Evolutionary conservation across 2,329 filamentous ascomycete species (phyloP).

Genomic region (Aspergillus piperis): DNA sequence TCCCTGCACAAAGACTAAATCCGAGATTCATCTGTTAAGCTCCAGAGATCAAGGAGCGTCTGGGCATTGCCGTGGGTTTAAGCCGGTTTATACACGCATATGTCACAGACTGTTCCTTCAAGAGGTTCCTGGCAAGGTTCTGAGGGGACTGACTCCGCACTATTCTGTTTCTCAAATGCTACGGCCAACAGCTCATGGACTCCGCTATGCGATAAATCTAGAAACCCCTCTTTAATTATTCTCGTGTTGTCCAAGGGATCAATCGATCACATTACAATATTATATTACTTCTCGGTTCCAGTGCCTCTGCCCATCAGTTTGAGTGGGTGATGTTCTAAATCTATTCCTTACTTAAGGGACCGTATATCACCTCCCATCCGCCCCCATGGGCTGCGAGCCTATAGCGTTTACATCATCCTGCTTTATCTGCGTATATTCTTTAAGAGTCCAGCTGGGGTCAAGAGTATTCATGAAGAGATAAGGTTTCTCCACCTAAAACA

Average conservation of each 20-base stretch:
- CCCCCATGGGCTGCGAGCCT: neutral
- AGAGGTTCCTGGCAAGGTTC: too few relatives aligned
- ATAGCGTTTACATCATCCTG: slow-evolving; percentile 1
- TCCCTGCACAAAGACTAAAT: too few relatives aligned
- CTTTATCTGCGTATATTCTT: neutral
- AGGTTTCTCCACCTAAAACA: slow-evolving; percentile 52
- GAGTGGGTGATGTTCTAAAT: slow-evolving; percentile 24
- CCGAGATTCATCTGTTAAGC: too few relatives aligned
- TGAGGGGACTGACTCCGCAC: too few relatives aligned
- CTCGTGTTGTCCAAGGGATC: slow-evolving; percentile 46
- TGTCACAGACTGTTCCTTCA: too few relatives aligned
- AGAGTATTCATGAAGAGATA: slow-evolving; percentile 52
- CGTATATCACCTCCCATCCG: slow-evolving; percentile 36
- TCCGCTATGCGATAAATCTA: neutral
- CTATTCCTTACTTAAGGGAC: too few relatives aligned
- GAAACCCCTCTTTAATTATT: slow-evolving; percentile 46
- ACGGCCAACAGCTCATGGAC: neutral
- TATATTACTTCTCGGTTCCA: slow-evolving; percentile 42
- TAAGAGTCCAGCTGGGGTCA: neutral
- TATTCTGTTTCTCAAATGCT: neutral
- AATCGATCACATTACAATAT: too few relatives aligned
- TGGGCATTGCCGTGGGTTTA: too few relatives aligned
- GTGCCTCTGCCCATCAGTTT: neutral
- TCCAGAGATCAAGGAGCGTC: too few relatives aligned
- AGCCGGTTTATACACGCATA: too few relatives aligned